Evolutionary conservation across 352 stramenopile genomes (phyloP).

Genomic region (Phytophthora colocasiae): DNA sequence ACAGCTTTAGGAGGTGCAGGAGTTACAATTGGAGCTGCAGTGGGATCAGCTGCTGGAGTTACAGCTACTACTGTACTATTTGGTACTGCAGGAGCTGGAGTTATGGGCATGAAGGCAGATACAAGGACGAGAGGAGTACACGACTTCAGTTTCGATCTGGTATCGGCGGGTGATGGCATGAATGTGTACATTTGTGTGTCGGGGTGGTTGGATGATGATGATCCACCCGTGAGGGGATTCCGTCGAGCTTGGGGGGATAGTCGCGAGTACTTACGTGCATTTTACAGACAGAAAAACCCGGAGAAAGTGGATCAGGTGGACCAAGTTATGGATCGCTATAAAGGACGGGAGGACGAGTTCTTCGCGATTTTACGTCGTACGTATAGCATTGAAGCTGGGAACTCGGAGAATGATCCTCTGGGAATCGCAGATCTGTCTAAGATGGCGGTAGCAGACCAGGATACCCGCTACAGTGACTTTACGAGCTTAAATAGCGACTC

Average conservation of each 20-base stretch:
- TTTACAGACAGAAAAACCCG: constrained; percentile 71
- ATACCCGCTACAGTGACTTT: constrained; percentile 35
- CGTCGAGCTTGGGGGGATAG: constrained; percentile 81
- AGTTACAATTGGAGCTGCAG: constrained; percentile 60
- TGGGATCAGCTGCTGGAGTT: constrained; percentile 61
- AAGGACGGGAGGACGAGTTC: constrained; percentile 85
- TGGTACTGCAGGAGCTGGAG: constrained; percentile 77
- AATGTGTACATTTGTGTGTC: constrained; percentile 91
- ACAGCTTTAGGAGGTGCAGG: constrained; percentile 70
- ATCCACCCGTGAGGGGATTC: constrained; percentile 62
- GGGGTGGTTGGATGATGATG: constrained; percentile 85
- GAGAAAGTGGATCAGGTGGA: constrained; percentile 87
- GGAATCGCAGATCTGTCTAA: constrained; percentile 42
- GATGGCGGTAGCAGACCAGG: constrained; percentile 36
- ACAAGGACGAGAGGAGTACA: constrained; percentile 75
- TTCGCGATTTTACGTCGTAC: constrained; percentile 74
- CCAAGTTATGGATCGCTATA: constrained; percentile 82
- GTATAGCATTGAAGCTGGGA: constrained; percentile 55
- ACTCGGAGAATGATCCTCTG: constrained; percentile 53
- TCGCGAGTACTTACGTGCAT: constrained; percentile 77
- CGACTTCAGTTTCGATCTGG: constrained; percentile 84
- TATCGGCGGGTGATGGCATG: constrained; percentile 84
- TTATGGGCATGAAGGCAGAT: constrained; percentile 86
- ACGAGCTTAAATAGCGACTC: constrained; percentile 47
- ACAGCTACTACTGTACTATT: constrained; percentile 84